Evolutionary conservation across 164 flowering plant species (phyloP).

Genomic region (Dillenia turbinata): DNA sequence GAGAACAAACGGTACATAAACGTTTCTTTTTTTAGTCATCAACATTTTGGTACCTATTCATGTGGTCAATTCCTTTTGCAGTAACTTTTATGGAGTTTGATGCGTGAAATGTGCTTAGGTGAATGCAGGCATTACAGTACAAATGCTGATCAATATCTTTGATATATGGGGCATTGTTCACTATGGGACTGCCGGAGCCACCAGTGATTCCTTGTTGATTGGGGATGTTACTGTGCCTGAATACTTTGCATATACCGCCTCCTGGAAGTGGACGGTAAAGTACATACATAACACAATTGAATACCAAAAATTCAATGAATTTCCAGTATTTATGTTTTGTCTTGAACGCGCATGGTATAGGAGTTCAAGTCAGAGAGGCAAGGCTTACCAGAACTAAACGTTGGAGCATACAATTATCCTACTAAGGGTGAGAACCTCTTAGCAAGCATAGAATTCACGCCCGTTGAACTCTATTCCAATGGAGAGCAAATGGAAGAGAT

Average conservation of each 20-base stretch:
- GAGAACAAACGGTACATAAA: constrained; percentile 35
- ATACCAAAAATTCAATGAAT: not conserved
- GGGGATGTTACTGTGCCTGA: constrained; percentile 50
- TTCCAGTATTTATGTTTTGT: not conserved
- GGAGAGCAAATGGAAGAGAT: constrained; percentile 38
- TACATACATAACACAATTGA: not conserved
- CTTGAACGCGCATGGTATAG: constrained; percentile 10
- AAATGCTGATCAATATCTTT: constrained; percentile 40
- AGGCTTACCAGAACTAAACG: constrained; percentile 18
- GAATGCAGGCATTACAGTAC: constrained; percentile 52
- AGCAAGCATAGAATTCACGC: constrained; percentile 31
- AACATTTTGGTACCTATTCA: too few relatives aligned
- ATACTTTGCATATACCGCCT: constrained; percentile 37
- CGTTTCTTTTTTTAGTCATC: not conserved
- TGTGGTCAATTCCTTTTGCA: not conserved
- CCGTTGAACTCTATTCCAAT: constrained; percentile 31
- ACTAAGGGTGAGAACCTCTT: constrained; percentile 37
- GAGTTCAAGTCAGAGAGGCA: constrained; percentile 20
- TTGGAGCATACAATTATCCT: constrained; percentile 44
- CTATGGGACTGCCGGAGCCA: constrained; percentile 54
- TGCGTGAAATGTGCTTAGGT: constrained; percentile 17
- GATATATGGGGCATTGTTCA: constrained; percentile 48
- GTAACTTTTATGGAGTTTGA: too few relatives aligned
- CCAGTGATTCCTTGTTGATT: constrained; percentile 33
- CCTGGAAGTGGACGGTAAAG: constrained; percentile 57